Evolutionary conservation across 805 yeast genomes (phyloP).

Genomic region (Ogataea nitratoaversa): DNA sequence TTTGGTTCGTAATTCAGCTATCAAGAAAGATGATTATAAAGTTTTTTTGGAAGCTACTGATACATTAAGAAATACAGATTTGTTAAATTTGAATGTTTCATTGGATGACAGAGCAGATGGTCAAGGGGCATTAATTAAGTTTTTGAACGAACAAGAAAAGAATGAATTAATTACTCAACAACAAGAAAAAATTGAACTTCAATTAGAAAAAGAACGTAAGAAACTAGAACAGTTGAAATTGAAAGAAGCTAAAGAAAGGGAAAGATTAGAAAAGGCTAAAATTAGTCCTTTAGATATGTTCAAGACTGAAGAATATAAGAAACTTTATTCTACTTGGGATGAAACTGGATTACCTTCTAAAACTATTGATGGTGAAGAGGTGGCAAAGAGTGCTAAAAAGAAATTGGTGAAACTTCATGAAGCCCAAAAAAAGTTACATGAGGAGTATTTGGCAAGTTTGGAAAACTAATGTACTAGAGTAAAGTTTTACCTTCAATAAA

Average conservation of each 20-base stretch:
- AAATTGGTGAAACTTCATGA: conserved; percentile 75
- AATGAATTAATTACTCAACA: conserved; percentile 59
- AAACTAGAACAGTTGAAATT: conserved; percentile 57
- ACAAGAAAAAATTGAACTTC: conserved; percentile 50
- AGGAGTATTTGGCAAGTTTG: conserved; percentile 44
- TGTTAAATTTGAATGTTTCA: conserved; percentile 73
- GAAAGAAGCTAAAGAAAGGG: conserved; percentile 60
- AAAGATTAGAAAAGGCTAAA: conserved; percentile 62
- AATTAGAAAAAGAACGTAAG: conserved; percentile 34
- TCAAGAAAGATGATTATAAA: conserved; percentile 46
- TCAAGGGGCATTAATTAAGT: conserved; percentile 77
- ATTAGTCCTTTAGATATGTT: conserved; percentile 72
- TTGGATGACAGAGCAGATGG: conserved; percentile 84
- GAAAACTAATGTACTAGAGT: not conserved
- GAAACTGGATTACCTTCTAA: conserved; percentile 78
- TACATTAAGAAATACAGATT: conserved; percentile 62
- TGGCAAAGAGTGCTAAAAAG: conserved; percentile 81
- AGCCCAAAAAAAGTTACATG: conserved; percentile 77
- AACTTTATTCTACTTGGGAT: conserved; percentile 70
- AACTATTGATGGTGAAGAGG: conserved; percentile 72
- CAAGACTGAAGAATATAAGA: conserved; percentile 39
- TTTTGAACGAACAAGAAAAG: conserved; percentile 66
- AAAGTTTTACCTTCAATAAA: not conserved
- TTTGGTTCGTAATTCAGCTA: conserved; percentile 69
- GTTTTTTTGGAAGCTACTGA: conserved; percentile 71